These are phyloP conservation scores for Saturnispora dispora DNA, from an alignment of 805 yeast species.

Conservation along the genomic window DNA sequence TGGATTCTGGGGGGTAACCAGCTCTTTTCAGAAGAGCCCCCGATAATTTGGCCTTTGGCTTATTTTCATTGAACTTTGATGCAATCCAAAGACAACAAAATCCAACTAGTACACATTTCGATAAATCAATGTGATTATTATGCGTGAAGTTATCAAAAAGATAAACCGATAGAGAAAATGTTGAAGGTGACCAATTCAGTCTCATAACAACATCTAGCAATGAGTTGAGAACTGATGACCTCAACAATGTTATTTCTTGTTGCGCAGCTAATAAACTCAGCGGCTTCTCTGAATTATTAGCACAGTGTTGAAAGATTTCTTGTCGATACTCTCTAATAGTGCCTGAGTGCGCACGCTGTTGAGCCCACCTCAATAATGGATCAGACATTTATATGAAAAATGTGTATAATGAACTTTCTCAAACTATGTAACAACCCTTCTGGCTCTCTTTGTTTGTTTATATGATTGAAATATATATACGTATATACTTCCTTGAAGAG, in stretches of 20 bases:
- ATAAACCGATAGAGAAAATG: conserved; percentile 31
- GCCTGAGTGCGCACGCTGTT: conserved; percentile 22
- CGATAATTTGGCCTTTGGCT: conserved; percentile 39
- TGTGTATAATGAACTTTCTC: neutral
- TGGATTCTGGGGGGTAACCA: conserved; percentile 21
- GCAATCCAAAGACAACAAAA: conserved; percentile 40
- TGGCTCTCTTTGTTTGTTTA: neutral
- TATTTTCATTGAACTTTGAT: conserved; percentile 38
- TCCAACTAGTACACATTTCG: conserved; percentile 32
- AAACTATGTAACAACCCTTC: neutral
- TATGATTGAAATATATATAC: too few relatives aligned
- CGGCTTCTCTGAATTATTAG: conserved; percentile 24
- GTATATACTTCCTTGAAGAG: neutral
- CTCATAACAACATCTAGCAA: conserved; percentile 25
- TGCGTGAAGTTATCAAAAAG: conserved; percentile 34
- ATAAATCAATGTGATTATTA: conserved; percentile 25
- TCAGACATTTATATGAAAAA: neutral
- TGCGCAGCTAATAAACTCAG: conserved; percentile 13
- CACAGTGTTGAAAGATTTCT: conserved; percentile 22
- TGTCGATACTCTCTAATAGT: conserved; percentile 23
- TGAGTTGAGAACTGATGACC: conserved; percentile 24
- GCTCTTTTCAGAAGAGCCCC: conserved; percentile 25
- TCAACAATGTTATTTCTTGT: conserved; percentile 12
- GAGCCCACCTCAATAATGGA: conserved; percentile 14
- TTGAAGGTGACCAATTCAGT: conserved; percentile 25